These are phyloP conservation scores for Lophiotrema nucula DNA, from an alignment of 495 filamentous ascomycete genomes.

Conservation along the genomic window DNA sequence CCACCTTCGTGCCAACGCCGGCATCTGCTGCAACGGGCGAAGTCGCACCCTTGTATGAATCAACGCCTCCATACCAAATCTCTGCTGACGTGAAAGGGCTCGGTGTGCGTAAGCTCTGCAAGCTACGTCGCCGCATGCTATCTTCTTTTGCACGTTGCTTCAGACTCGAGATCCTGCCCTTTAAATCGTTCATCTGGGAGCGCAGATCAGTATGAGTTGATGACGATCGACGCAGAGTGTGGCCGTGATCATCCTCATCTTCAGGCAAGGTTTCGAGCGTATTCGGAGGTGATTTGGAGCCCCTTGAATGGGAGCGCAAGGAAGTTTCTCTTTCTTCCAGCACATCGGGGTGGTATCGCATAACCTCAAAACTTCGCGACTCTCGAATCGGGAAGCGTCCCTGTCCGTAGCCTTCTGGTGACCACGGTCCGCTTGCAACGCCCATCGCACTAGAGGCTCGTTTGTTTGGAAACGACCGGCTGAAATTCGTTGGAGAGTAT, in stretches of 20 bases:
- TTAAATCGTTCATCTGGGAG: slow-evolving; percentile 90
- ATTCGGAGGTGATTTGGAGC: slow-evolving; percentile 28
- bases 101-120: slow-evolving; percentile 79
- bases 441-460: slow-evolving; percentile 35
- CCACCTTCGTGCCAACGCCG: slow-evolving; percentile 28
- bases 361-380: slow-evolving; percentile 27
- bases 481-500: slow-evolving; percentile 16
- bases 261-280: slow-evolving; percentile 38
- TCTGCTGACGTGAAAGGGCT: slow-evolving; percentile 82
- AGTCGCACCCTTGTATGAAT: slow-evolving; percentile 29
- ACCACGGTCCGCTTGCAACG: slow-evolving; percentile 29
- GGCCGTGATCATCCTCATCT: slow-evolving; percentile 50
- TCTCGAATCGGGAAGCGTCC: slow-evolving; percentile 28
- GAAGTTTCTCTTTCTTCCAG: slow-evolving; percentile 18
- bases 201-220: slow-evolving; percentile 61
- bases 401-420: slow-evolving; percentile 26
- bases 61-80: slow-evolving; percentile 58
- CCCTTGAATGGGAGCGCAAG: slow-evolving; percentile 24
- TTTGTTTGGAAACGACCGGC: slow-evolving; percentile 11
- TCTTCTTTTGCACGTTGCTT: slow-evolving; percentile 82
- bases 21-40: slow-evolving; percentile 29
- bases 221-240: slow-evolving; percentile 58
- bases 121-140: slow-evolving; percentile 74
- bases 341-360: slow-evolving; percentile 22
- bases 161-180: slow-evolving; percentile 83